Conservation (phyloP, 441 rosid species). For the Eugenia klotzschiana region DNA sequence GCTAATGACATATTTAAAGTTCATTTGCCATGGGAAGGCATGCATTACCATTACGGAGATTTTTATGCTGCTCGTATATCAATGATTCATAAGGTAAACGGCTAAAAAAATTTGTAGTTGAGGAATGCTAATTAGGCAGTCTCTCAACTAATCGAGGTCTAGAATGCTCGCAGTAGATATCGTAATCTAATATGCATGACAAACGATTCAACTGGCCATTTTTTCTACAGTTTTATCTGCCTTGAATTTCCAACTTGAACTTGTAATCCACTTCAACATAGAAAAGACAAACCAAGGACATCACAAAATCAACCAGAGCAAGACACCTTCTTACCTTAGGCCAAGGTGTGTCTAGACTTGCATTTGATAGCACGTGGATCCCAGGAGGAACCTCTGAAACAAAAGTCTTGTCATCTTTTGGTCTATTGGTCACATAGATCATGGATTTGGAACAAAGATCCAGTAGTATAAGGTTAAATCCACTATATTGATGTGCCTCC, state of each 20-base stretch:
- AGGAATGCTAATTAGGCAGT: too few relatives aligned
- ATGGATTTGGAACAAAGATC: conserved; percentile 41
- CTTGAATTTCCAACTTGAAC: not conserved
- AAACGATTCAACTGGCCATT: not conserved
- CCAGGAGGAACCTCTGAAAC: conserved; percentile 55
- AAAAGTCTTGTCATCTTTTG: conserved; percentile 8
- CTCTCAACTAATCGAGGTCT: too few relatives aligned
- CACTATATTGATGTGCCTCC: conserved; percentile 37
- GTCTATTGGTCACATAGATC: conserved; percentile 57
- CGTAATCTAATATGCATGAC: not conserved
- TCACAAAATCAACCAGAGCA: not conserved
- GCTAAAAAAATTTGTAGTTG: not conserved
- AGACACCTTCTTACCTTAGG: conserved; percentile 43
- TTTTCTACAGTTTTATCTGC: not conserved
- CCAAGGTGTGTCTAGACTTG: conserved; percentile 74
- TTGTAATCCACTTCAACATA: not conserved
- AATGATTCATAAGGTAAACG: not conserved
- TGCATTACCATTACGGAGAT: not conserved
- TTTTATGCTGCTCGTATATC: not conserved
- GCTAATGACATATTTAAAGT: not conserved
- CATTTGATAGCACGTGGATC: conserved; percentile 67
- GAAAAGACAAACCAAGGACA: not conserved
- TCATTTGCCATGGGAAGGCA: not conserved
- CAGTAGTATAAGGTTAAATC: conserved; percentile 57
- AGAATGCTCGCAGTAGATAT: too few relatives aligned